Conservation (phyloP, 2,329 filamentous ascomycete genomes). For the Colletotrichum liaoningense region DNA sequence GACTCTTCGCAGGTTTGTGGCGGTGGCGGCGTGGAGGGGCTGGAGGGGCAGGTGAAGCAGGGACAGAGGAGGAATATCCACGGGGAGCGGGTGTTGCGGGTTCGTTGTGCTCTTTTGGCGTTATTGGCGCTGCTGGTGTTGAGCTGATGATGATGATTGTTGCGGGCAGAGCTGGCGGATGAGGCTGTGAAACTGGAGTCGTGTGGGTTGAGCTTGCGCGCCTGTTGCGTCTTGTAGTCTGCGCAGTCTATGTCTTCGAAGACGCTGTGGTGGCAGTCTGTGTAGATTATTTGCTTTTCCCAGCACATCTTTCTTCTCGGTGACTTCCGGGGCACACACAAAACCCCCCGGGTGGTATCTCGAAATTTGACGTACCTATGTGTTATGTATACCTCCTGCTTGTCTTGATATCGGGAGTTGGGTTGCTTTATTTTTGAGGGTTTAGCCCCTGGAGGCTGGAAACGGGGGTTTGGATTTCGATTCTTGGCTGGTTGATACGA, state of each 20-base stretch:
- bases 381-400: too few relatives aligned
- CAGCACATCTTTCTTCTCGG: conserved; percentile 12
- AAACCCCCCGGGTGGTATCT: too few relatives aligned
- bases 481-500: neutral
- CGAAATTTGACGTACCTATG: too few relatives aligned
- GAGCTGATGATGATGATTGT: neutral
- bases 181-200: neutral
- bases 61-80: conserved; percentile 13
- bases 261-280: conserved; percentile 1
- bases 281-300: conserved; percentile 22
- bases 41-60: neutral
- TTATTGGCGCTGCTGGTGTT: neutral
- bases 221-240: neutral
- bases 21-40: neutral
- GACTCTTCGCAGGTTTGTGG: neutral
- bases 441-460: neutral
- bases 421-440: neutral
- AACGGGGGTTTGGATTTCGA: neutral
- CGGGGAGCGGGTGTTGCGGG: neutral
- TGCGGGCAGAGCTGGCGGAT: neutral
- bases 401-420: too few relatives aligned
- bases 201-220: neutral
- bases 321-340: neutral
- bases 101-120: neutral
- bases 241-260: conserved; percentile 7